Base-by-base conservation (phyloP, 2,329 filamentous ascomycete species). In the Cercospora sojina region DNA sequence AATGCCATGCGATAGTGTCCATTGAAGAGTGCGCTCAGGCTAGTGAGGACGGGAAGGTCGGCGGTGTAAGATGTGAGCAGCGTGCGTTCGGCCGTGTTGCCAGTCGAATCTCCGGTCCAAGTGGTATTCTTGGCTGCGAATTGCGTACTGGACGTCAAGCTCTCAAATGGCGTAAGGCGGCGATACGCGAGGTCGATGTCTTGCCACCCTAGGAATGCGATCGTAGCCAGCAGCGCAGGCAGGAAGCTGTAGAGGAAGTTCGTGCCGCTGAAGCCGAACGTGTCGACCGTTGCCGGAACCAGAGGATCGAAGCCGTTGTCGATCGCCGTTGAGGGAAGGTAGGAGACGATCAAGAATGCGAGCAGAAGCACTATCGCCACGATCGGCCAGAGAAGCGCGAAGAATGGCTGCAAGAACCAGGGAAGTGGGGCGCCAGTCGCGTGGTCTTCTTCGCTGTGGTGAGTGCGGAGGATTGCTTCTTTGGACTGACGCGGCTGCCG, bases 161-260 rank as follows among this genome's bases (percentile, higher is more conserved):
- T 85, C 5, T 85, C 87, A 86, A 90, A 93, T 0, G 91, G 90
- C 70, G 88, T 85, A 3, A 92, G 83, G 32, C 88, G 82, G 62
- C 90, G 87, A 66, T 92, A 76, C 1, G 85, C 82, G 74, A 87
- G 83, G 74, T 93, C 90, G 64, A 92, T 79, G 32, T 86, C 84
- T 68, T 90, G 86, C 76, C 91, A 88, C 59, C 85, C 77, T 55
- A 92, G 83, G 76, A 89, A 91, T 58, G 91, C 79, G 16, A 90
- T 71, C 73, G 88, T 86, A 4, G 88, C 91, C 29, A 93, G 75
- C 0, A 90, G 72, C 2, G 89, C 86, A 0, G 91, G 91, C 23
- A 93, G 64, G 78, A 93, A 92, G 67, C 86, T 88, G 81, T 93
- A 97, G 59, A 97, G 80, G 79, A 97, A 97, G 78, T 97, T 92